Base-by-base conservation (phyloP, 2,329 filamentous ascomycete species). In the Rutstroemia sydowiana region DNA sequence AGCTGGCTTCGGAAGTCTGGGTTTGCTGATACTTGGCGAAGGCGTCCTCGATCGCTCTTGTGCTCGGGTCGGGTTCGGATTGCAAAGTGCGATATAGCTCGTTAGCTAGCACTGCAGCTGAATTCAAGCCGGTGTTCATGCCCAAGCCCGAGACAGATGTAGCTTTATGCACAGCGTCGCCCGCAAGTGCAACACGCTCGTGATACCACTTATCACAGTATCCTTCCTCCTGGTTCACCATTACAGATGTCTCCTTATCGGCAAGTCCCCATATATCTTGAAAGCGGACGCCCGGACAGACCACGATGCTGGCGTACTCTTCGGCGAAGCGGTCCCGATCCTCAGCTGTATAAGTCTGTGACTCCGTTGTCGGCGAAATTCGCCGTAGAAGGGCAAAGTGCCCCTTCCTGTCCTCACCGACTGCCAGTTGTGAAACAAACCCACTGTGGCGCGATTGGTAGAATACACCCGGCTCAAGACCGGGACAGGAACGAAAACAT, bases 151-250 rank as follows among this genome's bases (percentile, higher is more conserved):
- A 20, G 3, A 42, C 39, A 26, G 16, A 20, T 9, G 39, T 42
- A 42, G 39, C 14, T 21, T 53, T 53, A 32, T 53, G 51, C 26
- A 23, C 51, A 10, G 51, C 44, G 43, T 53, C 51, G 23, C 51
- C 51, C 9, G 23, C 44, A 14, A 53, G 28, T 2, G 48, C 51
- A 9, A 48, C 42, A 7, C 51, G 20, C 4, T 43, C 51, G 16
- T 26, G 42, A 21, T 41, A 37, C 51, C 36, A 43, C 23, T 48
- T 23, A 1, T 44, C 30, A 16, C 46, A 31, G 7, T 47, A 14
- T 2, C 44, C 44, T 23, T 53, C 51, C 26, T 53, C 51, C 16
- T 48, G n/a, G n/a, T 43, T 37, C 13, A 53, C 30, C n/a, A 48
- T 16, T 11, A 13, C 2, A 10, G 39, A n/a, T 34, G 11, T 8